These are phyloP conservation scores for Pythium vanterpoolii DNA, from an alignment of 352 stramenopile species.

Conservation along the genomic window DNA sequence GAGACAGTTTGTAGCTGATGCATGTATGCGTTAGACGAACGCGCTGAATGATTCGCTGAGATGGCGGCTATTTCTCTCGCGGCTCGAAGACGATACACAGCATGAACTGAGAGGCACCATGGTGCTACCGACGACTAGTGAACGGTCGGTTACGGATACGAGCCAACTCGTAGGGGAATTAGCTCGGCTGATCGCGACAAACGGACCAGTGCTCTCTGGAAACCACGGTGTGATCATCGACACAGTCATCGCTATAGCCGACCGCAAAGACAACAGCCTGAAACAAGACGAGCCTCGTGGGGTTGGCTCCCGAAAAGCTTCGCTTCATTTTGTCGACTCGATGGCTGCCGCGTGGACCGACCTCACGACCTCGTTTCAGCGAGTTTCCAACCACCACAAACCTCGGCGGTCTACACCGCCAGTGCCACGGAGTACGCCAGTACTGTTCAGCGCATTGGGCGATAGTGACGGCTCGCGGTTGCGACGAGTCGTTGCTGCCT, in stretches of 20 bases:
- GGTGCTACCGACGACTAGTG: neutral
- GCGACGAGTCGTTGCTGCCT: neutral
- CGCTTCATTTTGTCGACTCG: conserved; percentile 18
- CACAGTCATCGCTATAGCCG: neutral
- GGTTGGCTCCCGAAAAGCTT: no score
- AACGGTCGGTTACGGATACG: neutral
- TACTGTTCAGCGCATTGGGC: neutral
- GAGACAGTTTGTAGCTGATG: no score
- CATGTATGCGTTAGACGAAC: neutral
- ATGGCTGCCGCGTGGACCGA: conserved; percentile 7
- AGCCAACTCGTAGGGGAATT: neutral
- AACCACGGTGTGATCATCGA: conserved; percentile 3
- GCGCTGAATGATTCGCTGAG: neutral
- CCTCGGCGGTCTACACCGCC: neutral
- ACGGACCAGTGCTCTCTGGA: neutral
- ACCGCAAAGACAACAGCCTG: neutral
- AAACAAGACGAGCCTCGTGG: neutral
- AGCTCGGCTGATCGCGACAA: neutral
- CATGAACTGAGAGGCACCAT: neutral
- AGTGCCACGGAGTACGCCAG: neutral
- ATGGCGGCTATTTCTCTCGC: conserved; percentile 10
- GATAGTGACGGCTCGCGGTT: neutral
- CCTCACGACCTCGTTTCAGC: neutral
- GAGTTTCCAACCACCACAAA: no score
- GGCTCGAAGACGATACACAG: conserved; percentile 7